Conservation (phyloP, 805 yeast genomes). For the Candida yuanshanica region DNA sequence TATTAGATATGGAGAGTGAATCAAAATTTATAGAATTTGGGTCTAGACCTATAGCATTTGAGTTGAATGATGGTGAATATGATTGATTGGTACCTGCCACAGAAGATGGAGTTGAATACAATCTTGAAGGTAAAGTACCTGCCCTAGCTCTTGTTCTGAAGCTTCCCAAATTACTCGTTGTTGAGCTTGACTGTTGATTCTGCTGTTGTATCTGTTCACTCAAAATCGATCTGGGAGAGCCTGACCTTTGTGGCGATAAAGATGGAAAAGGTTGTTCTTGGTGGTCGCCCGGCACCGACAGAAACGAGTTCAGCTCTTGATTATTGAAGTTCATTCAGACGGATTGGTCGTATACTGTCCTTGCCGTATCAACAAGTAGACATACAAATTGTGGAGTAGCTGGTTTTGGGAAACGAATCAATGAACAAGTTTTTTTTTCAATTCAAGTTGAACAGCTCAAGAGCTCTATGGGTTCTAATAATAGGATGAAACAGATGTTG, state of each 20-base stretch:
- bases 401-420: no score
- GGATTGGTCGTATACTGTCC: no score
- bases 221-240: conserved; percentile 21
- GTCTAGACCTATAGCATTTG: conserved; percentile 12
- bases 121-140: conserved; percentile 71
- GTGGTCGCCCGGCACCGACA: conserved; percentile 15
- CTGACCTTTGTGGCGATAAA: conserved; percentile 22
- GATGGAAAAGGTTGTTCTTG: conserved; percentile 14
- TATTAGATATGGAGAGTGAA: conserved; percentile 15
- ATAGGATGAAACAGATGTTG: no score
- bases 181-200: conserved; percentile 5
- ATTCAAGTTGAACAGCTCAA: no score
- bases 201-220: conserved; percentile 15
- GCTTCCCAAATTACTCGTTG: conserved; percentile 31
- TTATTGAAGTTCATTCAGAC: conserved; percentile 13
- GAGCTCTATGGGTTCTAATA: no score
- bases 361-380: no score
- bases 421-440: no score
- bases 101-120: conserved; percentile 28
- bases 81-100: conserved; percentile 7
- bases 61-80: conserved; percentile 17
- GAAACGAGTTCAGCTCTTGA: conserved; percentile 20
- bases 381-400: no score
- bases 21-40: conserved; percentile 18
- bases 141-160: conserved; percentile 61